A percentile compares a stretch with the other conserved stretches of the same genome.
Conservation (phyloP, 495 filamentous ascomycete species). For the Neurospora sp. region DNA sequence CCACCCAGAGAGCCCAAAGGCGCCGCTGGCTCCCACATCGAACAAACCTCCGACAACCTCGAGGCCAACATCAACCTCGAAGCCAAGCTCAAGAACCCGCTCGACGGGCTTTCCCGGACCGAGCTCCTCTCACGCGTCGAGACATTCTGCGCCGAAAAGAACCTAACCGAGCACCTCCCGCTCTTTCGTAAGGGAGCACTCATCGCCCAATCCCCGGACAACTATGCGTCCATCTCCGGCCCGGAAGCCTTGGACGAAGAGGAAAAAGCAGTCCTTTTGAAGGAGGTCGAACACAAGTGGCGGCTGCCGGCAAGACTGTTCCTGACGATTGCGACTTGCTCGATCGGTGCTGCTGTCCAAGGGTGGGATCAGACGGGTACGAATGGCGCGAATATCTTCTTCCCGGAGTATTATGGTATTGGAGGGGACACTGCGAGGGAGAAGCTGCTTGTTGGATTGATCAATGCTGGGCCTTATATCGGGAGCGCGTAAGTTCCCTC, state of each 20-base stretch:
- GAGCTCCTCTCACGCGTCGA: constrained; percentile 47
- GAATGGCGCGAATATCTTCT: constrained; percentile 66
- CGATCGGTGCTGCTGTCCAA: constrained; percentile 66
- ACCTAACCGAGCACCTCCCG: constrained; percentile 38
- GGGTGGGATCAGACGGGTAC: constrained; percentile 67
- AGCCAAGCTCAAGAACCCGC: constrained; percentile 45
- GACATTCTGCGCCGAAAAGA: constrained; percentile 41
- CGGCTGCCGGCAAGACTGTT: constrained; percentile 49
- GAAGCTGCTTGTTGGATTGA: constrained; percentile 38
- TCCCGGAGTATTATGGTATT: constrained; percentile 40
- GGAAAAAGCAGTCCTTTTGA: constrained; percentile 42
- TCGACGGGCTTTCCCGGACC: constrained; percentile 42
- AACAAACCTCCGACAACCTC: constrained; percentile 24
- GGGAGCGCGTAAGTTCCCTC: constrained; percentile 22
- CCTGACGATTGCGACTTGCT: constrained; percentile 57
- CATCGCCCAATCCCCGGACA: constrained; percentile 49
- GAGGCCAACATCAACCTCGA: constrained; percentile 37
- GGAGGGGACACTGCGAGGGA: constrained; percentile 35
- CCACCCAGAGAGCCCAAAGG: constrained; percentile 18
- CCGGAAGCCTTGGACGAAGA: constrained; percentile 40
- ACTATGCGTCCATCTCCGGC: constrained; percentile 40
- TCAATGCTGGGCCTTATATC: constrained; percentile 45
- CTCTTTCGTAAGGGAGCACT: constrained; percentile 53
- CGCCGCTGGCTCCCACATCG: constrained; percentile 21
- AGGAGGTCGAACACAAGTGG: constrained; percentile 56